Percentiles rank a stretch among this genome's conserved stretches.
phyloP scores from a whole-genome alignment of 306 rosid genomes.

The Abrus precatorius region DNA sequence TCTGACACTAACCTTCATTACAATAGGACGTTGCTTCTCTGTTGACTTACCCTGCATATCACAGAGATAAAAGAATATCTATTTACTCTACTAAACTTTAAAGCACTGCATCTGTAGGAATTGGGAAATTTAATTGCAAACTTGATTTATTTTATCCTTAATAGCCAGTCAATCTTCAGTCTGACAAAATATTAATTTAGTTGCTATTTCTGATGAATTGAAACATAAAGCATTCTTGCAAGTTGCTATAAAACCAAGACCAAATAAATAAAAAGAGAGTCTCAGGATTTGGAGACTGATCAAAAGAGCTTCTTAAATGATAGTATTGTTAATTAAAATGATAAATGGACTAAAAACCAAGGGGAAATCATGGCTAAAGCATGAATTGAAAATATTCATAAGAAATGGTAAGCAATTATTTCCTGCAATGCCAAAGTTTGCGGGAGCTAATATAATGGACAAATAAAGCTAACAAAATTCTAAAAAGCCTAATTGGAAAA shows the following conservation, averaged over 20 bases:
- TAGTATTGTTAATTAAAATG: neutral
- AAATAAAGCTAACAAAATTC: constrained; percentile 20
- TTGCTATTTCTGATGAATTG: neutral
- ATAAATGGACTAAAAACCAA: neutral
- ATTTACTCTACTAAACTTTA: constrained; percentile 35
- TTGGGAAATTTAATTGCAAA: constrained; percentile 22
- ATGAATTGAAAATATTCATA: neutral
- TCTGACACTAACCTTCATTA: constrained; percentile 69
- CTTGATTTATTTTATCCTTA: constrained; percentile 28
- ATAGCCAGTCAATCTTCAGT: constrained; percentile 18
- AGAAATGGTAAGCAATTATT: constrained; percentile 1
- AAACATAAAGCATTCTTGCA: constrained; percentile 17
- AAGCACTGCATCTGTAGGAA: constrained; percentile 4
- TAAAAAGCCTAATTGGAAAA: constrained; percentile 12
- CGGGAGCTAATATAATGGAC: constrained; percentile 23
- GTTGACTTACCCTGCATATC: constrained; percentile 66
- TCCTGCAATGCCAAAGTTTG: constrained; percentile 14
- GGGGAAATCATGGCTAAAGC: constrained; percentile 1
- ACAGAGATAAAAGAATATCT: constrained; percentile 41
- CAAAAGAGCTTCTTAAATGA: neutral
- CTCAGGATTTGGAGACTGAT: constrained; percentile 3
- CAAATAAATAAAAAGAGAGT: constrained; percentile 6
- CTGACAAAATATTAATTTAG: neutral
- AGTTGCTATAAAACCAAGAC: constrained; percentile 30
- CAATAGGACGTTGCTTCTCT: constrained; percentile 73